Evolutionary conservation across 2,329 filamentous ascomycete genomes (phyloP).

Genomic region (Plectosphaerella plurivora): DNA sequence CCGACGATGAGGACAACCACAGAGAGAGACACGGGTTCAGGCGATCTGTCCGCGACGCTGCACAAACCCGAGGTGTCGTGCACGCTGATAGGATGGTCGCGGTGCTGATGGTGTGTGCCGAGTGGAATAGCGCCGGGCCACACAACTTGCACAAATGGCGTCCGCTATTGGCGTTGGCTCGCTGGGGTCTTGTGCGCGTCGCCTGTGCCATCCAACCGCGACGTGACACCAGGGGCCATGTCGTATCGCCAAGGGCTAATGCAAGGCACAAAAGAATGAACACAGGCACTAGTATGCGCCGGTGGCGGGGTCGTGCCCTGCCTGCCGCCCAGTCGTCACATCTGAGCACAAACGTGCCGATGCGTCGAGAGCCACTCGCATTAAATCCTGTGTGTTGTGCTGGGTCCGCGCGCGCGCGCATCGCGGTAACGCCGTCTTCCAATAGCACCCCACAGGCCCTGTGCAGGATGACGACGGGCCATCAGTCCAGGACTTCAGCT

Average conservation of each 20-base stretch:
- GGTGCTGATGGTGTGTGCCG: constrained; percentile 6
- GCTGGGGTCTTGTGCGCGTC: constrained; percentile 7
- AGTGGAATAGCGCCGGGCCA: constrained; percentile 8
- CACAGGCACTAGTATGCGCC: constrained; percentile 1
- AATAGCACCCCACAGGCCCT: background rate
- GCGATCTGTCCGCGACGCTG: constrained; percentile 10
- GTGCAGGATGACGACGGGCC: background rate
- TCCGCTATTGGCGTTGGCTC: constrained; percentile 12
- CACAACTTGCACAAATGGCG: constrained; percentile 13
- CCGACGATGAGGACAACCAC: constrained; percentile 5
- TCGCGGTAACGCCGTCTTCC: constrained; percentile 1
- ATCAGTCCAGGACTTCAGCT: background rate
- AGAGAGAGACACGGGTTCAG: constrained; percentile 4
- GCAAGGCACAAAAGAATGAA: constrained; percentile 6
- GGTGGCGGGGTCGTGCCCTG: background rate
- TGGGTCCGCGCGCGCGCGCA: background rate
- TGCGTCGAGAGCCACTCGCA: background rate
- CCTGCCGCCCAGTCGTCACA: background rate
- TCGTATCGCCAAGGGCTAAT: constrained; percentile 9
- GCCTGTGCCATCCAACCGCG: constrained; percentile 9
- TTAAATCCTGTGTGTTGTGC: background rate
- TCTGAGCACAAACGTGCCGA: background rate
- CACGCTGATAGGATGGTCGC: constrained; percentile 9
- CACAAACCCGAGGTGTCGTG: constrained; percentile 11
- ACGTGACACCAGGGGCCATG: constrained; percentile 9